Evolutionary conservation across 208 protist species (phyloP).

Genomic region (Trypanosoma congolense): DNA sequence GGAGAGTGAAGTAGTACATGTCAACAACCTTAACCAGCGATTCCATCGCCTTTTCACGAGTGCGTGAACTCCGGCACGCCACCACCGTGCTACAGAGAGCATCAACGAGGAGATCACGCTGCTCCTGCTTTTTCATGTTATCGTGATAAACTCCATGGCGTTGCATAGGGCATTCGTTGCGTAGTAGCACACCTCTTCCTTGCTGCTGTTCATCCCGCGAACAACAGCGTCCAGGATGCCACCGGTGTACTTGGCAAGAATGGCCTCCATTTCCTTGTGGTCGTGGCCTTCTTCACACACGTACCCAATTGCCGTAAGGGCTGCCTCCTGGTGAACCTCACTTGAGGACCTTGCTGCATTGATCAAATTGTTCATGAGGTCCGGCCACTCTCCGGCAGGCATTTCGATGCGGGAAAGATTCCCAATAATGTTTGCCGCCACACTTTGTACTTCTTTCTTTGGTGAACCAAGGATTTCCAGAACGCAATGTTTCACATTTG

Average conservation of each 20-base stretch:
- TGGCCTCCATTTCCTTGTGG: slow-evolving; percentile 53
- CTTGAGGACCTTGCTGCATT: slow-evolving; percentile 40
- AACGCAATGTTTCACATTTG: slow-evolving; percentile 69
- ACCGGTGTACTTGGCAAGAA: slow-evolving; percentile 67
- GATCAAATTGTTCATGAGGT: slow-evolving; percentile 88
- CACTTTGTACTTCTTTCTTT: slow-evolving; percentile 78
- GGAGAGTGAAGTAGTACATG: slow-evolving; percentile 94
- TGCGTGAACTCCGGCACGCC: slow-evolving; percentile 33
- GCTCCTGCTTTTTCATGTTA: slow-evolving; percentile 90
- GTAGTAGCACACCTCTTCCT: slow-evolving; percentile 77
- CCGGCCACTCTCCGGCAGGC: slow-evolving; percentile 89
- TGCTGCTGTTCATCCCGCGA: slow-evolving; percentile 78
- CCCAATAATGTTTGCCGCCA: slow-evolving; percentile 92
- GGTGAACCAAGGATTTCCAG: slow-evolving; percentile 76
- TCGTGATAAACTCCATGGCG: slow-evolving; percentile 94
- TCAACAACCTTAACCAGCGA: slow-evolving; percentile 92
- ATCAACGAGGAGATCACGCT: slow-evolving; percentile 90
- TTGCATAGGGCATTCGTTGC: slow-evolving; percentile 93
- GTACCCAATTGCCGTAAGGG: slow-evolving; percentile 94
- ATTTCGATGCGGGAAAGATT: slow-evolving; percentile 95
- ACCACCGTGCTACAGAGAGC: slow-evolving; percentile 78
- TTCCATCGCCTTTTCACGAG: slow-evolving; percentile 88
- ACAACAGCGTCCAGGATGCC: slow-evolving; percentile 90
- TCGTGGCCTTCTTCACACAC: slow-evolving; percentile 94
- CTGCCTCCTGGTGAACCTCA: slow-evolving; percentile 86